phyloP scores from a whole-genome alignment of 2,329 filamentous ascomycete genomes.

The Corniculantispora saksenae region DNA sequence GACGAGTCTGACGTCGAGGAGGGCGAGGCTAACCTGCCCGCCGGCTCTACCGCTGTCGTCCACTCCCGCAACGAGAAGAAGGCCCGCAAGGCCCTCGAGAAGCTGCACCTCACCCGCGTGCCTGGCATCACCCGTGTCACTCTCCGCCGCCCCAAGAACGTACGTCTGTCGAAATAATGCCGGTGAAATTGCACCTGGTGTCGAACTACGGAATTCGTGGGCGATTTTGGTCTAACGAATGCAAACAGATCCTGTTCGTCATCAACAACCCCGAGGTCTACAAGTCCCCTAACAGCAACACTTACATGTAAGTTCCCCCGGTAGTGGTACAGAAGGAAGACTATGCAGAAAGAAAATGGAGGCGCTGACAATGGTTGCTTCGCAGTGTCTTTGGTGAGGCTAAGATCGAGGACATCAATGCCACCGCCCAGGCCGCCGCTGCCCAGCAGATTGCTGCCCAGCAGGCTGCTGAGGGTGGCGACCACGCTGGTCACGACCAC shows the following conservation, averaged over 20 bases:
- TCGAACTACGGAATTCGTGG: background rate
- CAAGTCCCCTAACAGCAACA: slow-evolving; percentile 99
- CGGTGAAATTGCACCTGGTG: background rate
- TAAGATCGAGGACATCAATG: slow-evolving; percentile 99
- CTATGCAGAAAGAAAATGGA: background rate
- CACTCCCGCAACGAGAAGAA: slow-evolving; percentile 99
- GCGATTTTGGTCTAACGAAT: background rate
- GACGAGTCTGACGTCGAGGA: slow-evolving; percentile 79
- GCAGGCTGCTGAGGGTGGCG: slow-evolving; percentile 62
- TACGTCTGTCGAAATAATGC: slow-evolving; percentile 54
- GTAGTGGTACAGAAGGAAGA: background rate
- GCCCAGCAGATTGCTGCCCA: slow-evolving; percentile 90
- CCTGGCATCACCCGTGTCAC: slow-evolving; percentile 98
- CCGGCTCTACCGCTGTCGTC: slow-evolving; percentile 84
- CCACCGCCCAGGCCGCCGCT: slow-evolving; percentile 91
- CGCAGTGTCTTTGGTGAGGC: slow-evolving; percentile 96
- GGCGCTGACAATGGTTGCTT: slow-evolving; percentile 6
- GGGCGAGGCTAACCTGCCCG: slow-evolving; percentile 74
- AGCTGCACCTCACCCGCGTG: slow-evolving; percentile 95
- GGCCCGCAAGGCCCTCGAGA: slow-evolving; percentile 98
- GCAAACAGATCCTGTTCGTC: slow-evolving; percentile 87
- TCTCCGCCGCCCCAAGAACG: slow-evolving; percentile 97
- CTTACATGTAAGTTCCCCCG: slow-evolving; percentile 81
- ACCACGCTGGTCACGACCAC: slow-evolving; percentile 73
- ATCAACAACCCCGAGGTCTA: slow-evolving; percentile 99